Percentiles rank a stretch among this genome's conserved stretches.
Conservation (phyloP, 75 land plant genomes). For the Picea sitchensis region DNA sequence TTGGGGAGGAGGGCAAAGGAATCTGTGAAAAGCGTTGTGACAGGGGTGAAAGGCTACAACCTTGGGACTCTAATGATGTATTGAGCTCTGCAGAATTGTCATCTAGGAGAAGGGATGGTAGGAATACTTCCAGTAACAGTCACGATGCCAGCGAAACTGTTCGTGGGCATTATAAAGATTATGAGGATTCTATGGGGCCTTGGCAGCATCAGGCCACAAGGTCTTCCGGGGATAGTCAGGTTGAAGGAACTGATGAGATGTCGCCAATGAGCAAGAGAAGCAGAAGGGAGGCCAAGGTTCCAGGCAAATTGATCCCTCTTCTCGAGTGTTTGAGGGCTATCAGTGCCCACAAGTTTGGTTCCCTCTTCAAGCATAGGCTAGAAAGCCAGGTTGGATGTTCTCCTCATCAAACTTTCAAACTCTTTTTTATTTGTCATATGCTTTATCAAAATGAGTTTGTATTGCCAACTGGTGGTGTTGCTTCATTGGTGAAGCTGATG, state of each 20-base stretch:
- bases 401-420: neutral
- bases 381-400: conserved; percentile 41
- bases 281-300: conserved; percentile 24
- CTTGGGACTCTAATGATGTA: conserved; percentile 29
- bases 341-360: conserved; percentile 39
- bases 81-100: conserved; percentile 45
- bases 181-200: neutral
- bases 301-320: conserved; percentile 38
- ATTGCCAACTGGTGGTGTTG: neutral
- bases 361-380: conserved; percentile 62
- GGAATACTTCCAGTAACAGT: conserved; percentile 10
- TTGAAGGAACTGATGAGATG: conserved; percentile 44
- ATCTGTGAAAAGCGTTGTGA: conserved; percentile 11
- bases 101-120: neutral
- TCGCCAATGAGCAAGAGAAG: conserved; percentile 33
- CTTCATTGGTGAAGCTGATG: neutral
- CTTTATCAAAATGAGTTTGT: neutral
- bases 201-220: conserved; percentile 9
- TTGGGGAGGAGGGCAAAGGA: conserved; percentile 1
- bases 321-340: conserved; percentile 44
- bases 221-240: conserved; percentile 24
- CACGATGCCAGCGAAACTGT: conserved; percentile 15
- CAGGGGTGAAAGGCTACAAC: neutral
- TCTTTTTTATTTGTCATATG: neutral
- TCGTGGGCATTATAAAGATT: neutral